A percentile compares a stretch with the other conserved stretches of the same genome.
phyloP scores from a whole-genome alignment of 2,329 filamentous ascomycete genomes.

The Aureobasidium sp. region DNA sequence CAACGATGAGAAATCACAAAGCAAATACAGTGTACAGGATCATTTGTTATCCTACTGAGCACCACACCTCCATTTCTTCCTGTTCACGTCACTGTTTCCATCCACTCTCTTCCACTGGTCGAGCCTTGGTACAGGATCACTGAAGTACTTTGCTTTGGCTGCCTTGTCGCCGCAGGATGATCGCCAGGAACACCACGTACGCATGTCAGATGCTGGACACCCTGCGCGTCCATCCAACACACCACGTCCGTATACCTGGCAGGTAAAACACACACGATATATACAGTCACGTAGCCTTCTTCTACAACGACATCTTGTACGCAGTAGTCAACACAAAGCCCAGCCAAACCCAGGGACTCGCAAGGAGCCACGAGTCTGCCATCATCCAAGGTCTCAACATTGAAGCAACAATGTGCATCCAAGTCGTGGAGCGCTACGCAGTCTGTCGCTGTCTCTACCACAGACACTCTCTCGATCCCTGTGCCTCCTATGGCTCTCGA shows the following conservation, averaged over 20 bases:
- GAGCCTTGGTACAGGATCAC: not conserved
- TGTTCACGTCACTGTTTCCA: not conserved
- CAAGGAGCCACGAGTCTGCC: not conserved
- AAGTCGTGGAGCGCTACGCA: conserved; percentile 77
- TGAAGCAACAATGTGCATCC: conserved; percentile 66
- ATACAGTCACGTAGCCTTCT: not conserved
- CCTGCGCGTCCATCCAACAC: not conserved
- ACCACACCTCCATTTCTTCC: not conserved
- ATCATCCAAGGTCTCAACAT: not conserved
- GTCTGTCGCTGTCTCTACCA: conserved; percentile 86
- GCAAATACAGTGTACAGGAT: not conserved
- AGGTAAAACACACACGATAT: not conserved
- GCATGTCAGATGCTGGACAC: not conserved
- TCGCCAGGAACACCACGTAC: not conserved
- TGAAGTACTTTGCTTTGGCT: not conserved
- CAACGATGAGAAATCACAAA: not conserved
- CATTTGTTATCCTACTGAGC: not conserved
- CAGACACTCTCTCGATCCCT: conserved; percentile 78
- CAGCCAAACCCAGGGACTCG: not conserved
- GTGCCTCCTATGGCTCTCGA: conserved; percentile 64
- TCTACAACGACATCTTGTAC: not conserved
- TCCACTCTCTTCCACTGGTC: not conserved
- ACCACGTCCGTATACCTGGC: not conserved
- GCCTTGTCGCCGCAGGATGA: not conserved
- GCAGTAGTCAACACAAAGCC: not conserved